A percentile compares a stretch with the other conserved stretches of the same genome.
Evolutionary conservation across 2,329 filamentous ascomycete genomes (phyloP).

Genomic region (Tympanopsis confertula): DNA sequence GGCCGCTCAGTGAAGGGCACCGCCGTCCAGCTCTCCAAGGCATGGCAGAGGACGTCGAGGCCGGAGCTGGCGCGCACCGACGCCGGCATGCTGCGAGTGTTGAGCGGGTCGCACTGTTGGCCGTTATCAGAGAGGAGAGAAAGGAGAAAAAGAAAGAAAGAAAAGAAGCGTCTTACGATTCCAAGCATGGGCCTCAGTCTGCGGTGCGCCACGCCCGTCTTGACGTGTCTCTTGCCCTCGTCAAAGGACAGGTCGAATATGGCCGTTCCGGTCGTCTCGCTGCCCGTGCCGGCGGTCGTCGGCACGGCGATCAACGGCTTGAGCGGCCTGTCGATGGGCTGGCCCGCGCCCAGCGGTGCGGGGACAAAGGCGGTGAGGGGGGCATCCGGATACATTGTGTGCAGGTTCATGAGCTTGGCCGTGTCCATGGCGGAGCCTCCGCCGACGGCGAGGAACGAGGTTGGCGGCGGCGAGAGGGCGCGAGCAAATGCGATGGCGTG

Average conservation of each 20-base stretch:
- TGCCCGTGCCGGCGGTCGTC: conserved; percentile 77
- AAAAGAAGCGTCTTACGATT: conserved; percentile 59
- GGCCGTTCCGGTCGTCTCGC: conserved; percentile 91
- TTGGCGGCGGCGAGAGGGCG: too few relatives aligned
- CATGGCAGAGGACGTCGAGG: conserved; percentile 88
- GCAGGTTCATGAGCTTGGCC: conserved; percentile 96
- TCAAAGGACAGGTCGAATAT: conserved; percentile 91
- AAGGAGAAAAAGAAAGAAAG: background rate
- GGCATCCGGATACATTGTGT: conserved; percentile 78
- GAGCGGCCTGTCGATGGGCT: conserved; percentile 59
- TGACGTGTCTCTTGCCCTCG: too few relatives aligned
- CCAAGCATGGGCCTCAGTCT: conserved; percentile 91
- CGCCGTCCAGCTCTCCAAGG: conserved; percentile 91
- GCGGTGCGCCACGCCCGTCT: conserved; percentile 90
- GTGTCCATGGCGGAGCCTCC: conserved; percentile 95
- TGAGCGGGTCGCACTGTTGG: conserved; percentile 70
- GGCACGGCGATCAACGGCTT: conserved; percentile 72
- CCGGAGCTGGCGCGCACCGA: conserved; percentile 87
- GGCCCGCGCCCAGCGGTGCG: conserved; percentile 76
- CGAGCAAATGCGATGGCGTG: too few relatives aligned
- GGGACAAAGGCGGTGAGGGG: conserved; percentile 97
- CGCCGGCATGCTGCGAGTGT: conserved; percentile 90
- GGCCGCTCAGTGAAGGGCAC: conserved; percentile 83
- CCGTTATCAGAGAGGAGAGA: background rate
- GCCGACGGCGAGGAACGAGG: too few relatives aligned